These are phyloP conservation scores for Sanghuangporus sanghuang DNA, from an alignment of 1,284 basidiomycete species.

Conservation along the genomic window DNA sequence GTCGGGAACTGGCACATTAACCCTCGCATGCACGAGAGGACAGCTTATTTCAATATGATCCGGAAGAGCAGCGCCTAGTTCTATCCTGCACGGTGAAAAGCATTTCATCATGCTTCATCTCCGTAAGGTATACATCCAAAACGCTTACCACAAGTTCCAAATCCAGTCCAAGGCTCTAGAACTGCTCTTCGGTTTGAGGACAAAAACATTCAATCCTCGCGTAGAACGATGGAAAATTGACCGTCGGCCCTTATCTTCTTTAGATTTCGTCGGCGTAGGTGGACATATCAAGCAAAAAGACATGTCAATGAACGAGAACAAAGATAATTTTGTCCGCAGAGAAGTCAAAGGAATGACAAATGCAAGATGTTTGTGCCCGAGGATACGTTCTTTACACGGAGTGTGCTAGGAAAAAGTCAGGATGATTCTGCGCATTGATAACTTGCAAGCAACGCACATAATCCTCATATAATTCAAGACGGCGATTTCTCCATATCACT, in stretches of 20 bases:
- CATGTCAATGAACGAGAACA: conserved; percentile 79
- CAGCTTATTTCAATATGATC: conserved; percentile 39
- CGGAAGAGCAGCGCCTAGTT: conserved; percentile 46
- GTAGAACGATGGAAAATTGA: conserved; percentile 41
- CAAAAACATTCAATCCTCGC: conserved; percentile 71
- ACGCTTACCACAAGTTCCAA: conserved; percentile 68
- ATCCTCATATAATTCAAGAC: conserved; percentile 75
- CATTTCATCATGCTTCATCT: background rate
- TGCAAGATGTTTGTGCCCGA: conserved; percentile 62
- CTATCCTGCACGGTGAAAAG: conserved; percentile 42
- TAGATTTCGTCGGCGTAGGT: conserved; percentile 42
- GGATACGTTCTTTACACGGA: conserved; percentile 56
- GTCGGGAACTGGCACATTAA: conserved; percentile 61
- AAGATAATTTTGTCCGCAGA: conserved; percentile 56
- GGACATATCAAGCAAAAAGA: conserved; percentile 74
- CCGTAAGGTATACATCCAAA: background rate
- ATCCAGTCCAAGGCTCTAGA: conserved; percentile 77
- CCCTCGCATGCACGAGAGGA: conserved; percentile 48
- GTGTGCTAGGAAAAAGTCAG: conserved; percentile 39
- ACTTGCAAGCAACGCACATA: conserved; percentile 34
- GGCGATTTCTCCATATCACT: conserved; percentile 70
- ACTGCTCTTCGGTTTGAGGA: conserved; percentile 71
- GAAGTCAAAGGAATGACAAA: conserved; percentile 63
- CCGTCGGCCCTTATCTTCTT: conserved; percentile 35
- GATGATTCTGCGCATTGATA: conserved; percentile 20